Base-by-base conservation (phyloP, 2,329 filamentous ascomycete genomes). In the Calonectria ilicicola region DNA sequence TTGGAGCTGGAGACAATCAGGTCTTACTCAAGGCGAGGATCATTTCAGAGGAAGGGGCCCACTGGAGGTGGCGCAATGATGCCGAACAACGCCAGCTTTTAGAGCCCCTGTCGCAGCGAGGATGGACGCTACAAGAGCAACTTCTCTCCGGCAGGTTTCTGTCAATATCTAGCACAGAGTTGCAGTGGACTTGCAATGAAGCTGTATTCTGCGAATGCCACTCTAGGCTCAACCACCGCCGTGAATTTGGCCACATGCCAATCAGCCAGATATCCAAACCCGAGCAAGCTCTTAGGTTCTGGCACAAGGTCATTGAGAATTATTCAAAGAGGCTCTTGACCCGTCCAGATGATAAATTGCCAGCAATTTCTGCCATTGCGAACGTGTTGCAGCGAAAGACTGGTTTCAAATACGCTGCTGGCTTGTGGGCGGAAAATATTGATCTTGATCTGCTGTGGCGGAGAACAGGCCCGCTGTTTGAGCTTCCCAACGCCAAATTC, bases 281-380 rank as follows among this genome's bases (percentile, higher is more conserved):
- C 0, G 26, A 47, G 5, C 76, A 79, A 9, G 77, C 82, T 1
- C 77, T 77, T 29, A 68, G 65, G 3, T 80, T 80, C 38, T 82
- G 80, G 80, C 78, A 80, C 42, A 79, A 80, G 17, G 72, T 80
- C 1, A 72, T 82, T 19, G 77, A 81, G 53, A 79, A 75, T 53
- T 82, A 82, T 58, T 77, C 80, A 2, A 72, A 74, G 26, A 69
- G 78, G 5, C 63, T 75, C 2, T 56, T 83, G 19, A 78, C 78
- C 0, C 68, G 77, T 0, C 35, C 60, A 4, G 32, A 65, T 0
- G 82, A 83, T 49, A 78, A 78, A 23, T 74, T 83, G 5, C 79
- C 81, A 0, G 81, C 80, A 1, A 78, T 83, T 44, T 81, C 80
- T 3, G 81, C 80, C 1, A 70, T 82, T 26, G 82, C 81, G 0